phyloP scores from a whole-genome alignment of 2,329 filamentous ascomycete genomes.

The Diaporthe citri region DNA sequence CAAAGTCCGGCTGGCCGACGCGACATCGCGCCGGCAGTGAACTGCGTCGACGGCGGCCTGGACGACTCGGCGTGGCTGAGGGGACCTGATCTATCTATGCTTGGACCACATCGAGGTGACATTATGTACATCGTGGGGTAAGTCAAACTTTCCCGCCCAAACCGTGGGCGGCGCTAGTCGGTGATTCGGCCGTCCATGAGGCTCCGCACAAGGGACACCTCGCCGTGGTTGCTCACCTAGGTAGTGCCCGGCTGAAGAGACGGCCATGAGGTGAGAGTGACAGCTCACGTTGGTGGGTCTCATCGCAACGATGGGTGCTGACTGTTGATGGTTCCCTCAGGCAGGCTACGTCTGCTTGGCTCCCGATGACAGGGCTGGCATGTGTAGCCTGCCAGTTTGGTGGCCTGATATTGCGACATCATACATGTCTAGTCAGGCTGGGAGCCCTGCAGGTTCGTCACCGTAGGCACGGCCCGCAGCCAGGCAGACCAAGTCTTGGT shows the following conservation, averaged over 20 bases:
- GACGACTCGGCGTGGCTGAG: not conserved
- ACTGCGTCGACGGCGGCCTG: not conserved
- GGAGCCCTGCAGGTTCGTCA: not conserved
- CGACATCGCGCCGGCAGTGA: not conserved
- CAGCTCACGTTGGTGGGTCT: not conserved
- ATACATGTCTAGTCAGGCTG: too few species aligned
- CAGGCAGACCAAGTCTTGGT: not conserved
- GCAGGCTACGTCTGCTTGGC: not conserved
- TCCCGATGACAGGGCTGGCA: not conserved
- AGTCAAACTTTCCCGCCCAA: not conserved
- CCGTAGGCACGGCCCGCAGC: constrained; percentile 3
- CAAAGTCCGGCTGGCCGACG: not conserved
- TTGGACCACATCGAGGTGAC: not conserved
- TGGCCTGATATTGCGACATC: not conserved
- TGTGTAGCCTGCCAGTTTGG: not conserved
- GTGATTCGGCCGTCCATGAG: not conserved
- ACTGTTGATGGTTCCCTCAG: not conserved
- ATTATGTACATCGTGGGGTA: too few species aligned
- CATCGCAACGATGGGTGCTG: not conserved
- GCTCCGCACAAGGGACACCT: not conserved
- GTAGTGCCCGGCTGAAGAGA: too few species aligned
- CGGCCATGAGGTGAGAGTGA: not conserved
- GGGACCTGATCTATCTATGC: not conserved
- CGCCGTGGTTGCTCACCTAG: too few species aligned
- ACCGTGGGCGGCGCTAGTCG: not conserved